Base-by-base conservation (phyloP, 164 flowering plant genomes). In the Santalum album region DNA sequence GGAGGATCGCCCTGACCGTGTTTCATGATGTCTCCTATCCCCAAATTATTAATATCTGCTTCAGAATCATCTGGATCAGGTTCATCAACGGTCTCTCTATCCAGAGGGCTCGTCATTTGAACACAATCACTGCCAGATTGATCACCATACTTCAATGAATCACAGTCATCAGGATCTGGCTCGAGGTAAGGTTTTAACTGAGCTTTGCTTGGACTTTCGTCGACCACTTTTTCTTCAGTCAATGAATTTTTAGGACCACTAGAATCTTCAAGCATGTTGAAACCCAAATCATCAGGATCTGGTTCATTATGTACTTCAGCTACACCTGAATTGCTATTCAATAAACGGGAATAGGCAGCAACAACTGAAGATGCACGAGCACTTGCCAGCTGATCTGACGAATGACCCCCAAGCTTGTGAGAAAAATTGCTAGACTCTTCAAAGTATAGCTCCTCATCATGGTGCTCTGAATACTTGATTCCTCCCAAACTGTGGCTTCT, bases 301-400 rank as follows among this genome's bases (percentile, higher is more conserved):
- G 76, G 76, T 65, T 78, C 77, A 50, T 54, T 70, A 50, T 27
- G 42, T n/a, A n/a, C n/a, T n/a, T n/a, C 19, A 25, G 66, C 51
- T 35, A 24, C 63, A 36, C 51, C 56, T 9, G 47, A 48, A 46
- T 22, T 58, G 38, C 53, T 59, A 67, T 57, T 65, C 40, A 69
- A 67, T 6, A 84, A 32, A 35, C 98, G 84, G 6, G 43, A 65
- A 63, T 80, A 78, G 56, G 99, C 99, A 63, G 99, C 99, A 65
- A 79, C 76, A 21, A 85, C 84, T 0, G 99, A 87, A 49, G 95
- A 69, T 49, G 65, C 71, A 56, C 95, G 90, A n/a, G 88, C 95
- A 83, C 64, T 68, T 20, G 73, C 61, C 35, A 72, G 59, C 61
- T 63, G 70, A 69, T 61, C 69, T 17, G 67, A 56, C 38, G 63